Conservation (phyloP, 192 early-diverging fungal species). For the Coemansia sp. region DNA sequence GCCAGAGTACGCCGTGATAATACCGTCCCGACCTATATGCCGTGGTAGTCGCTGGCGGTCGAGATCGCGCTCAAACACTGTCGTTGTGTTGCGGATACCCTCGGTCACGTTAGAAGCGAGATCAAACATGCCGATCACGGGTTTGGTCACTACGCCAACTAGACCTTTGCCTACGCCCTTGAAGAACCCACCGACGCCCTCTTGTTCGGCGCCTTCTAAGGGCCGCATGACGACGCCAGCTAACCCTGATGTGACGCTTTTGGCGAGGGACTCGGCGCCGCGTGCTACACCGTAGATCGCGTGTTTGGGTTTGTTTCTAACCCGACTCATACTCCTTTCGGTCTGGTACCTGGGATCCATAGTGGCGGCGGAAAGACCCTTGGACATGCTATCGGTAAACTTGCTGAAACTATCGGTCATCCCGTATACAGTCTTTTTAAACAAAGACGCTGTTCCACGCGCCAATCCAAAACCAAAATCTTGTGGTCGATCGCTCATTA, state of each 20-base stretch:
- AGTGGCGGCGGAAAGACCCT: slow-evolving; percentile 94
- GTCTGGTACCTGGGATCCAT: slow-evolving; percentile 92
- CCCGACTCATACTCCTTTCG: slow-evolving; percentile 74
- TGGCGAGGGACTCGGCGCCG: slow-evolving; percentile 84
- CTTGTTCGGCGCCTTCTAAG: slow-evolving; percentile 84
- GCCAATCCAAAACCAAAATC: slow-evolving; percentile 93
- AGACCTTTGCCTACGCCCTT: slow-evolving; percentile 94
- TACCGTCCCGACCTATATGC: slow-evolving; percentile 81
- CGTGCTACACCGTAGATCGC: slow-evolving; percentile 85
- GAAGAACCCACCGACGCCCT: slow-evolving; percentile 93
- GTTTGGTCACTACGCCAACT: slow-evolving; percentile 94
- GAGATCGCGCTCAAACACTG: slow-evolving; percentile 82
- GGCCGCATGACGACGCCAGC: slow-evolving; percentile 88
- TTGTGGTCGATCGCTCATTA: slow-evolving; percentile 92
- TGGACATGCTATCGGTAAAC: slow-evolving; percentile 94
- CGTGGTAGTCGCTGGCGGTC: slow-evolving; percentile 87
- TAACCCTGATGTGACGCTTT: slow-evolving; percentile 84
- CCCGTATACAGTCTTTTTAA: slow-evolving; percentile 96
- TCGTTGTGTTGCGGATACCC: slow-evolving; percentile 94
- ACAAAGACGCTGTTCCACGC: slow-evolving; percentile 71
- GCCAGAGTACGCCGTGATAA: slow-evolving; percentile 73
- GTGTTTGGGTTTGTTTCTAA: slow-evolving; percentile 89
- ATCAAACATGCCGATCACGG: slow-evolving; percentile 94
- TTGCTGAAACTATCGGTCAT: slow-evolving; percentile 94
- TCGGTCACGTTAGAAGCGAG: slow-evolving; percentile 92